Evolutionary conservation across 345 rosid genomes (phyloP).

Genomic region (Syzygium jambos): DNA sequence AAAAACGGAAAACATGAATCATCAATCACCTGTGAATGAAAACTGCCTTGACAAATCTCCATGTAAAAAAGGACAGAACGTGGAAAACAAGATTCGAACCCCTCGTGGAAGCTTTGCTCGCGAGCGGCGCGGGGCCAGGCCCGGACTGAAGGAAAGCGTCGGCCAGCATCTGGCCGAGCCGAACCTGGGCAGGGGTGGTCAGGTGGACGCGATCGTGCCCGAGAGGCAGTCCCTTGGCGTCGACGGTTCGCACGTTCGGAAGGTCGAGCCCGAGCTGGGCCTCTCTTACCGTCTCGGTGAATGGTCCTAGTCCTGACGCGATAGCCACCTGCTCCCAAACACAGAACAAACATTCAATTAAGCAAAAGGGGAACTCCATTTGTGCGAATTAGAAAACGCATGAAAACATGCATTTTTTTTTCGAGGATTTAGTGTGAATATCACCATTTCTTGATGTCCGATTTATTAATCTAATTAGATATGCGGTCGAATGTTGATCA

Average conservation of each 20-base stretch:
- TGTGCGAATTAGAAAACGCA: too few species aligned
- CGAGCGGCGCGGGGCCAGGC: neutral
- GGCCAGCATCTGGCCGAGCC: conserved; percentile 57
- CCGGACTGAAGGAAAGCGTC: conserved; percentile 27
- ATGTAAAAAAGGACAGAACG: neutral
- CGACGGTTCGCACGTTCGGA: conserved; percentile 49
- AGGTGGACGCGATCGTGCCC: conserved; percentile 63
- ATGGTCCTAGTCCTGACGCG: conserved; percentile 51
- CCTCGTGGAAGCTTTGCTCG: neutral
- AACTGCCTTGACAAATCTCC: neutral
- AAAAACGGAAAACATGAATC: neutral
- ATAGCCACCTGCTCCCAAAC: conserved; percentile 51
- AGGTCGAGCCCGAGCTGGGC: conserved; percentile 40
- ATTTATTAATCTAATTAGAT: neutral
- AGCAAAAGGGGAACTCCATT: too few species aligned
- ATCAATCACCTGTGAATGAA: neutral
- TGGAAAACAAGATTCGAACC: neutral
- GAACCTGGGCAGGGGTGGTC: conserved; percentile 56
- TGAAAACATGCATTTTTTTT: neutral
- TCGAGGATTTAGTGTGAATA: neutral
- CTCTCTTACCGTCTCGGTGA: conserved; percentile 38
- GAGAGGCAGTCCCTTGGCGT: conserved; percentile 62
- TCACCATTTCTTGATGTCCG: neutral
- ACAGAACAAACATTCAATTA: neutral
- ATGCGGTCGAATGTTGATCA: neutral